Conservation (phyloP, 2,329 filamentous ascomycete species). For the Chaetomium strumarium region DNA sequence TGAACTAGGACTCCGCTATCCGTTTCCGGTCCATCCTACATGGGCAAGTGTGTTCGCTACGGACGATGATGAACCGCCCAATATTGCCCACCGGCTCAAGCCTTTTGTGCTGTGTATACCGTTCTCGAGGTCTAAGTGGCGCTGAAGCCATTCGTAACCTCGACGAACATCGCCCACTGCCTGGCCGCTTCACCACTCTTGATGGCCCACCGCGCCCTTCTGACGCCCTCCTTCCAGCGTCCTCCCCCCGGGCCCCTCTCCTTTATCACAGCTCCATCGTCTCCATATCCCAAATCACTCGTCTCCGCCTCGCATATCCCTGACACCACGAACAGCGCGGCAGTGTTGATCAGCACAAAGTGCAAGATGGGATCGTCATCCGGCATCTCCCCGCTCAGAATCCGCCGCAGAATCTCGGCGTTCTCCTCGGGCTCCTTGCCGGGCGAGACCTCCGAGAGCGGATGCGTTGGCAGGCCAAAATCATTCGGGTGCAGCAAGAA, state of each 20-base stretch:
- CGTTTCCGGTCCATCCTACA: not conserved
- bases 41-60: no score
- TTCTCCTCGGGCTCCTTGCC: constrained; percentile 85
- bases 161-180: constrained; percentile 77
- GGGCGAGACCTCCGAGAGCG: constrained; percentile 71
- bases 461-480: constrained; percentile 74
- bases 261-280: constrained; percentile 72
- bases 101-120: no score
- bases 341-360: constrained; percentile 92
- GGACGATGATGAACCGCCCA: no score
- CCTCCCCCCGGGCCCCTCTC: constrained; percentile 81
- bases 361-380: constrained; percentile 79
- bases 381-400: constrained; percentile 67
- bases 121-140: constrained; percentile 10
- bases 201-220: constrained; percentile 81
- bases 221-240: constrained; percentile 91
- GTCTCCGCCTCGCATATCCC: constrained; percentile 80
- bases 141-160: constrained; percentile 59
- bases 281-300: constrained; percentile 72
- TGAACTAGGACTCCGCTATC: not conserved
- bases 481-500: constrained; percentile 78
- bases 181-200: constrained; percentile 79
- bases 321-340: constrained; percentile 76
- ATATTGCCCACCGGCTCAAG: no score
- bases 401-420: constrained; percentile 71